Conservation (phyloP, 2,329 filamentous ascomycete species). For the Calonectria hongkongensis region DNA sequence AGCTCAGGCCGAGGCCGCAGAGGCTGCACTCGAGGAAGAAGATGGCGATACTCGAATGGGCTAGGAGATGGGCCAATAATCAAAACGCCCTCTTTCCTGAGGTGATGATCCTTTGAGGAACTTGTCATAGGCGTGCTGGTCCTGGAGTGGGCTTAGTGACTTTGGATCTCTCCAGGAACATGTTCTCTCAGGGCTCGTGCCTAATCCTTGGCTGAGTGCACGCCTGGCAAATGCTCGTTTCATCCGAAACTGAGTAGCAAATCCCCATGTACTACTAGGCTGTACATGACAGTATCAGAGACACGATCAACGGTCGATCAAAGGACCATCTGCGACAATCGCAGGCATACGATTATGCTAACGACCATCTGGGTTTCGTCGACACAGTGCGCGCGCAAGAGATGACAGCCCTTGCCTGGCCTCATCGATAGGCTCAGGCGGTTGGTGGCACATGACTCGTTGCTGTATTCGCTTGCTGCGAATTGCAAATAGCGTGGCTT, state of each 20-base stretch:
- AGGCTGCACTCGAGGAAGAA: slow-evolving; percentile 66
- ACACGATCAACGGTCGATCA: slow-evolving; percentile 5
- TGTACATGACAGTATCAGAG: not conserved
- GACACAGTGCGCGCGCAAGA: not conserved
- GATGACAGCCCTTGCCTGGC: not conserved
- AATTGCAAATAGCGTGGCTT: not conserved
- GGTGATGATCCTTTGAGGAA: not conserved
- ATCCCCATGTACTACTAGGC: not conserved
- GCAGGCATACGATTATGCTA: not conserved
- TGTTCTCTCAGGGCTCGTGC: not conserved
- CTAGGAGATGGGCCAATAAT: not conserved
- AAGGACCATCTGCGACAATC: slow-evolving; percentile 7
- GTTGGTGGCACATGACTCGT: slow-evolving; percentile 18
- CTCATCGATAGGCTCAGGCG: not conserved
- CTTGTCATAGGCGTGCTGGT: not conserved
- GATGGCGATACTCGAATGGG: slow-evolving; percentile 46
- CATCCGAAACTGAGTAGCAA: not conserved
- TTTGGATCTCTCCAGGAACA: not conserved
- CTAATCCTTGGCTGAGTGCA: not conserved
- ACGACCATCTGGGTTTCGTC: not conserved
- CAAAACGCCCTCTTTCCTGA: not conserved
- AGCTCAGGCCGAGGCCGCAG: slow-evolving; percentile 73
- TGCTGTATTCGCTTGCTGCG: not conserved
- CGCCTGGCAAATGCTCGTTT: not conserved
- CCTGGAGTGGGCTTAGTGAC: not conserved